Percentiles rank a stretch among this genome's conserved stretches.
Evolutionary conservation across 148 eudicot genomes (phyloP).

Genomic region (Rhododendron ferrugineum): DNA sequence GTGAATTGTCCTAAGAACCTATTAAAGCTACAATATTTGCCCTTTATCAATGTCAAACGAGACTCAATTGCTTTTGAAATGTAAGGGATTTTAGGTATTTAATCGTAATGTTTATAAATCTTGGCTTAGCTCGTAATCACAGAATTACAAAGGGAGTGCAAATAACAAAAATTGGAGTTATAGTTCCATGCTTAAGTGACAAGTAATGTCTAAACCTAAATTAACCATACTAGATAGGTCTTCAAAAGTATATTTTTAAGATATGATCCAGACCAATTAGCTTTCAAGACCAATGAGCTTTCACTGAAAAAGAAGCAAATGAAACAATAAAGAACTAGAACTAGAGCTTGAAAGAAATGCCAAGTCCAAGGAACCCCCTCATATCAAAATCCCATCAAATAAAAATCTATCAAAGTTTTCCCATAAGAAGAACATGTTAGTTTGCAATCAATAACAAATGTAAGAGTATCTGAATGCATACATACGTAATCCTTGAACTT

Average conservation of each 20-base stretch:
- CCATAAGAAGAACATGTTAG: background rate
- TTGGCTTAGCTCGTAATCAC: background rate
- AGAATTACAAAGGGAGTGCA: background rate
- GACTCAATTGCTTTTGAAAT: background rate
- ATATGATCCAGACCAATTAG: conserved; percentile 10
- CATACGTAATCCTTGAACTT: conserved; percentile 27
- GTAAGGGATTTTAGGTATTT: background rate
- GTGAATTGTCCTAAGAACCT: background rate
- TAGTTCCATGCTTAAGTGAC: conserved; percentile 3
- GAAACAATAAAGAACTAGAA: background rate
- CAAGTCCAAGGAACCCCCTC: background rate
- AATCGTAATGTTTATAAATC: background rate
- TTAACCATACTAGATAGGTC: background rate
- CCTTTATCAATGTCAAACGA: background rate
- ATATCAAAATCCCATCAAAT: background rate
- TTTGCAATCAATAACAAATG: conserved; percentile 6
- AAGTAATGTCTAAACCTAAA: background rate
- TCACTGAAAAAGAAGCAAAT: background rate
- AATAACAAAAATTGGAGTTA: background rate
- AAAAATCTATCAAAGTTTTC: background rate
- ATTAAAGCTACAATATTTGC: background rate
- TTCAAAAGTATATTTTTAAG: background rate
- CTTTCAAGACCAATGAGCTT: conserved; percentile 6
- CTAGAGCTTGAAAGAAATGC: background rate
- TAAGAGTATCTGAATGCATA: conserved; percentile 9